phyloP scores from a whole-genome alignment of 2,329 filamentous ascomycete genomes.

The Claviceps spartinae region DNA sequence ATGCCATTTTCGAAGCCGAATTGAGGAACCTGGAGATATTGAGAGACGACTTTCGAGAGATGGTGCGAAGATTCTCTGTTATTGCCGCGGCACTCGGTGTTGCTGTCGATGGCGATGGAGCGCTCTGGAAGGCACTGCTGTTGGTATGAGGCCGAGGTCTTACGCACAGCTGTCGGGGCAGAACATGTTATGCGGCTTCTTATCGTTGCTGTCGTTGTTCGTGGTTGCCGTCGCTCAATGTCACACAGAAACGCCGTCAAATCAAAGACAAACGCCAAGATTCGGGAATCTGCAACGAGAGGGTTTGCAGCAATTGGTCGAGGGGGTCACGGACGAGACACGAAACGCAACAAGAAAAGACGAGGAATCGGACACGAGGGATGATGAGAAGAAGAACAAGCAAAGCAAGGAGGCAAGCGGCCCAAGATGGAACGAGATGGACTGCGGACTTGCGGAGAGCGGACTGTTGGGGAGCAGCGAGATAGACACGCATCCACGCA shows the following conservation, averaged over 20 bases:
- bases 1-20: slow-evolving; percentile 11
- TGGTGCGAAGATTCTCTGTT: not conserved
- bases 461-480: no score
- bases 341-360: not conserved
- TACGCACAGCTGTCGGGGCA: not conserved
- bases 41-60: no score
- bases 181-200: not conserved
- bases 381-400: not conserved
- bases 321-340: not conserved
- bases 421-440: not conserved
- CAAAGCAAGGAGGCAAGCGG: not conserved
- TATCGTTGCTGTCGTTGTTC: not conserved
- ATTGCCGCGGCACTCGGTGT: not conserved
- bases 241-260: slow-evolving; percentile 1
- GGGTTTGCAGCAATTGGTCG: not conserved
- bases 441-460: no score
- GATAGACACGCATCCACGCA: not conserved
- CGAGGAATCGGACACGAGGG: not conserved
- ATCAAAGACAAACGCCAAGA: slow-evolving; percentile 1
- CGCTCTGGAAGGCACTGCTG: not conserved
- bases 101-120: not conserved
- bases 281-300: not conserved
- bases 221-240: not conserved
- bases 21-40: no score
- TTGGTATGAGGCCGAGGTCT: not conserved